A percentile compares a stretch with the other conserved stretches of the same genome.
These are phyloP conservation scores for Neonectria punicea DNA, from an alignment of 2,329 filamentous ascomycete species.

Conservation along the genomic window DNA sequence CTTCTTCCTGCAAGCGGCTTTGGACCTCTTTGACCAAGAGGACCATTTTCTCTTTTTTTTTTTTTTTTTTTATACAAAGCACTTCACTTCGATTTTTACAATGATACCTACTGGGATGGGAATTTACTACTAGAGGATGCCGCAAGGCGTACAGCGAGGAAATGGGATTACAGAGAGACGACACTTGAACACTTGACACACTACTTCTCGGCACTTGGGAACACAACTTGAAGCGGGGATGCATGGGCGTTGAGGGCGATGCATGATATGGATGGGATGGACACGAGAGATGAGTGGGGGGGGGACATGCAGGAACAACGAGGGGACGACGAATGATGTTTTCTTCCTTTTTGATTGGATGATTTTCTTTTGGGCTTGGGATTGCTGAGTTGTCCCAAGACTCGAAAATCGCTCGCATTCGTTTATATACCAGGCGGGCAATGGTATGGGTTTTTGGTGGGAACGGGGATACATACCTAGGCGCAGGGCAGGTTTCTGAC, in stretches of 20 bases:
- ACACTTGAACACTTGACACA: constrained; percentile 44
- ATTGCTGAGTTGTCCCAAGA: constrained; percentile 31
- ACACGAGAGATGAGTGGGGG: constrained; percentile 21
- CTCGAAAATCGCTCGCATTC: constrained; percentile 39
- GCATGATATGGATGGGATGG: constrained; percentile 31
- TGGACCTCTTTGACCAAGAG: constrained; percentile 36
- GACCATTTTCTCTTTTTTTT: constrained; percentile 41
- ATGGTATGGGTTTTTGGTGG: constrained; percentile 34
- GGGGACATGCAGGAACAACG: constrained; percentile 42
- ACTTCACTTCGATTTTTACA: constrained; percentile 42
- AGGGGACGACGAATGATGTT: constrained; percentile 30
- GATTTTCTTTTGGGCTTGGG: constrained; percentile 1
- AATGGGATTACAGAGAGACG: constrained; percentile 40
- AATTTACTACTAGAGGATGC: constrained; percentile 50
- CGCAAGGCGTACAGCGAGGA: constrained; percentile 51
- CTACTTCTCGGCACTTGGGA: constrained; percentile 40
- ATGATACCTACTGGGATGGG: constrained; percentile 50
- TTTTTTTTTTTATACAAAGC: constrained; percentile 33
- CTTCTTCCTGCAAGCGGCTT: constrained; percentile 38
- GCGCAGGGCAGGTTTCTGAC: constrained; percentile 35
- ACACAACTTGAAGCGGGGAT: constrained; percentile 32
- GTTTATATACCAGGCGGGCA: constrained; percentile 41
- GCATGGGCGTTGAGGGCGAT: constrained; percentile 33
- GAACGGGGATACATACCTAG: constrained; percentile 24
- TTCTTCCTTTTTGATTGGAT: constrained; percentile 23